Percentiles rank a stretch among this genome's conserved stretches.
phyloP scores from a whole-genome alignment of 2,329 filamentous ascomycete genomes.

The Fusarium papillatum region DNA sequence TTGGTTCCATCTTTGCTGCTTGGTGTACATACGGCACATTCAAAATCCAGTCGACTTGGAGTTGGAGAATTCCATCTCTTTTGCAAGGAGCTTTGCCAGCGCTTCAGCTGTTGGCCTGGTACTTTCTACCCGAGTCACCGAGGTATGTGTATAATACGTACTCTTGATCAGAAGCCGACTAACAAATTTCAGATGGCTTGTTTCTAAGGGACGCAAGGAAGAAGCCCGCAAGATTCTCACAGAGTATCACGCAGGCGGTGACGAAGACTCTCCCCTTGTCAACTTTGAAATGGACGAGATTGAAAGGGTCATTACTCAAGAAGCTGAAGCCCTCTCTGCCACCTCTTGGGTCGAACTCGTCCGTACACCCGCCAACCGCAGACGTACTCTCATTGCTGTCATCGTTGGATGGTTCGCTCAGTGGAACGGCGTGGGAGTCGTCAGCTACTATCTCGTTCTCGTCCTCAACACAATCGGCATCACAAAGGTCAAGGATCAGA shows the following conservation, averaged over 20 bases:
- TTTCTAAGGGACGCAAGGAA: background rate
- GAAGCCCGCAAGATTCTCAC: background rate
- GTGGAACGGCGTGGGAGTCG: background rate
- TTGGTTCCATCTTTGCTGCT: constrained; percentile 20
- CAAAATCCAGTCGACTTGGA: constrained; percentile 14
- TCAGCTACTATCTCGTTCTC: constrained; percentile 49
- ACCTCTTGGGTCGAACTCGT: background rate
- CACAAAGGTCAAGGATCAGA: constrained; percentile 51
- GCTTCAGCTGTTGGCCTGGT: background rate
- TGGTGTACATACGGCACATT: constrained; percentile 22
- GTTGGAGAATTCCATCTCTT: constrained; percentile 24
- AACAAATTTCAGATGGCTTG: background rate
- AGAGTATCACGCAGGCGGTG: background rate
- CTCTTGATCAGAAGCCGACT: background rate
- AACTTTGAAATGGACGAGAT: constrained; percentile 3
- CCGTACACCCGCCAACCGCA: background rate
- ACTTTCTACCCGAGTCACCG: background rate
- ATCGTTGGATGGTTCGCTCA: background rate
- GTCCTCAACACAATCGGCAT: constrained; percentile 54
- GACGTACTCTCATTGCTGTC: background rate
- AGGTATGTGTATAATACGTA: background rate
- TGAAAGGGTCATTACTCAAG: background rate
- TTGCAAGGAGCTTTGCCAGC: constrained; percentile 12
- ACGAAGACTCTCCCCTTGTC: background rate
- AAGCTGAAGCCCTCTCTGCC: background rate